A percentile compares a stretch with the other conserved stretches of the same genome.
Conservation (phyloP, 176 grass and related monocot species). For the Hordeum vulgare region DNA sequence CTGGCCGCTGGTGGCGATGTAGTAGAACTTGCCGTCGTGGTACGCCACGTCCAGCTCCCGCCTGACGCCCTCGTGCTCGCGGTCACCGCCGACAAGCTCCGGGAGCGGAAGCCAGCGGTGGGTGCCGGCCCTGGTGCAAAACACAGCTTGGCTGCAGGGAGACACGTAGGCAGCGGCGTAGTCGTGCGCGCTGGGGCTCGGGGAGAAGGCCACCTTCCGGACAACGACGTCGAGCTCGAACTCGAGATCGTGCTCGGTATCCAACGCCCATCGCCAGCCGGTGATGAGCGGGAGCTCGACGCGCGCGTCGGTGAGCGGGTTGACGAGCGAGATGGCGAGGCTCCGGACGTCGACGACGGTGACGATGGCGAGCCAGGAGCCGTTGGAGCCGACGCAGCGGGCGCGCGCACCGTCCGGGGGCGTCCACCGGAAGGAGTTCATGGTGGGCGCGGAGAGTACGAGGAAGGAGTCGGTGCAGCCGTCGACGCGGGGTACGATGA, state of each 20-base stretch:
- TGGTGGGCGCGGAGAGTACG: neutral
- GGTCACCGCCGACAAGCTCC: too few relatives aligned
- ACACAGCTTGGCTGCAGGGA: neutral
- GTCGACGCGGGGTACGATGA: neutral
- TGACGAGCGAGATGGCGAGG: neutral
- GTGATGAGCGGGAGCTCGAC: neutral
- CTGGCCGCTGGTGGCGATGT: neutral
- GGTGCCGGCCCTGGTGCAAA: neutral
- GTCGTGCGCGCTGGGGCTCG: neutral
- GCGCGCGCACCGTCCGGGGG: neutral
- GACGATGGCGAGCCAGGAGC: slow-evolving; percentile 6
- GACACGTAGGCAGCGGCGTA: neutral
- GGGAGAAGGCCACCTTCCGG: slow-evolving; percentile 17
- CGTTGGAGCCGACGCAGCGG: slow-evolving; percentile 18
- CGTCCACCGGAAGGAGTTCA: neutral
- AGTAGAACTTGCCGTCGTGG: slow-evolving; percentile 20
- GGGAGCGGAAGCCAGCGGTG: neutral
- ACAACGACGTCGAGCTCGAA: neutral
- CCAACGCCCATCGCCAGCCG: neutral
- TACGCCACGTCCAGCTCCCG: slow-evolving; percentile 16
- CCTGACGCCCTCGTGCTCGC: too few relatives aligned
- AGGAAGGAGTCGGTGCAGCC: neutral
- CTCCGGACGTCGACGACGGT: neutral
- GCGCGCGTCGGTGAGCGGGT: neutral
- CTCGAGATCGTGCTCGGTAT: neutral